Evolutionary conservation across 345 rosid species (phyloP), one percentile per base, ranked within the genome.

Genomic region (Aethionema arabicum): DNA sequence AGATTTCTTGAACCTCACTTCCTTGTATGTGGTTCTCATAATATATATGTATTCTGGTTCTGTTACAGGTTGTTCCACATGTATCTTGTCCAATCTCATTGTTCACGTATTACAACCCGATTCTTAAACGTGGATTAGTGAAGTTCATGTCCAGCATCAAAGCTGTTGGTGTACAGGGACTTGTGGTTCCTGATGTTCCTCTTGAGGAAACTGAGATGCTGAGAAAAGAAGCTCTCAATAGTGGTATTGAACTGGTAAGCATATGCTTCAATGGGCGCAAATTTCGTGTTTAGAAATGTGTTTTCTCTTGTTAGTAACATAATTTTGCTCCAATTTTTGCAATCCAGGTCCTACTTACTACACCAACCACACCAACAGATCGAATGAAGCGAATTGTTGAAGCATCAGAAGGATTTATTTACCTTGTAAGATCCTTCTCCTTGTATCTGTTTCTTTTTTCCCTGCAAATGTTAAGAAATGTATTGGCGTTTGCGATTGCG

Each of bases 171-270:
- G 77, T 93, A 54, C 95, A 80, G 6, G 99, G 87, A 68, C 95
- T 93, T 74, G 95, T 90, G 31, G 96, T 93, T 72, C 96, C 97
- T 3, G 99, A 93, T 78, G 95, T 93, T 71, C 99, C 97, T 67
- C 73, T 93, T 12, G 99, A 93, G 72, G 99, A 93, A 80, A 84
- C 97, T 52, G 88, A 84, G 61, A 52, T 77, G 68, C 66, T 93
- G 60, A 84, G 96, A 68, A 76, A 66, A 65, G 97, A 83, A 83
- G 91, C 99, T 52, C 16, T 74, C 14, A 82, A 75, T 69, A 64
- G 82, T 49, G 71, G 77, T 29, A 86, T 93, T 62, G 99, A 93
- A 74, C 66, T 90, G 90, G 97, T 76, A 51, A 31, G 72, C 40
- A 41, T 70, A 8, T 45, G 15, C 5, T 58, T 16, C 50, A 41